Evolutionary conservation across 768 basidiomycete genomes (phyloP).

Genomic region (Russula compacta): DNA sequence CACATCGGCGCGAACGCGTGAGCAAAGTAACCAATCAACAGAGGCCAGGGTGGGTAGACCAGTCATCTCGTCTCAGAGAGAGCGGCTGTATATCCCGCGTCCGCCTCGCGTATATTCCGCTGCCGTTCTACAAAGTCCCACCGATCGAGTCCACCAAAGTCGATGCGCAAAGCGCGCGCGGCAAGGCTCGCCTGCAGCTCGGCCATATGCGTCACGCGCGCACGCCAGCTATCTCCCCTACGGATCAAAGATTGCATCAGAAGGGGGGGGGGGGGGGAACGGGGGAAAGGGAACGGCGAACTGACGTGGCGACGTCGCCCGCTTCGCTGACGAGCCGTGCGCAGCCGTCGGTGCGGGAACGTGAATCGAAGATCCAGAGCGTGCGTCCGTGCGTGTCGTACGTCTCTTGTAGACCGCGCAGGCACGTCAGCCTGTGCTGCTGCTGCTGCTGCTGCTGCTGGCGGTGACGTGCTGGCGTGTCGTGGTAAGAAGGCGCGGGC

Average conservation of each 20-base stretch:
- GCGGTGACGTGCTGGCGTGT: conserved; percentile 25
- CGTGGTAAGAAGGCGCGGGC: conserved; percentile 24
- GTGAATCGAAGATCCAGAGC: conserved; percentile 67
- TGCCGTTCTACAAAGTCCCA: conserved; percentile 59
- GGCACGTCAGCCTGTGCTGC: conserved; percentile 52
- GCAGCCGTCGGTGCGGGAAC: conserved; percentile 58
- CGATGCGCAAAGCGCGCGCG: conserved; percentile 51
- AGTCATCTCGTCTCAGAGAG: not conserved
- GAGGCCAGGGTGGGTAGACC: no score
- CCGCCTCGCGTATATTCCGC: conserved; percentile 55
- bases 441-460: conserved; percentile 40
- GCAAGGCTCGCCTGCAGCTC: conserved; percentile 66
- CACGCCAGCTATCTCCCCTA: conserved; percentile 80
- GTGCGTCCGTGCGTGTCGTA: conserved; percentile 46
- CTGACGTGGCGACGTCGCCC: conserved; percentile 60
- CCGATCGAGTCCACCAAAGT: conserved; percentile 68
- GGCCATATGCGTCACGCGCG: conserved; percentile 55
- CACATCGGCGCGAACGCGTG: not conserved
- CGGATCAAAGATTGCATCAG: not conserved
- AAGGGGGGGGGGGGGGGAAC: not conserved
- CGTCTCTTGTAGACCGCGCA: conserved; percentile 60
- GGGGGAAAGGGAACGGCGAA: conserved; percentile 12
- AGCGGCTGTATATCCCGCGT: not conserved
- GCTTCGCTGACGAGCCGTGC: conserved; percentile 54
- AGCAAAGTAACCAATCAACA: not conserved